These are phyloP conservation scores for Globisporangium abappressorium DNA, from an alignment of 352 stramenopile genomes.

Conservation along the genomic window DNA sequence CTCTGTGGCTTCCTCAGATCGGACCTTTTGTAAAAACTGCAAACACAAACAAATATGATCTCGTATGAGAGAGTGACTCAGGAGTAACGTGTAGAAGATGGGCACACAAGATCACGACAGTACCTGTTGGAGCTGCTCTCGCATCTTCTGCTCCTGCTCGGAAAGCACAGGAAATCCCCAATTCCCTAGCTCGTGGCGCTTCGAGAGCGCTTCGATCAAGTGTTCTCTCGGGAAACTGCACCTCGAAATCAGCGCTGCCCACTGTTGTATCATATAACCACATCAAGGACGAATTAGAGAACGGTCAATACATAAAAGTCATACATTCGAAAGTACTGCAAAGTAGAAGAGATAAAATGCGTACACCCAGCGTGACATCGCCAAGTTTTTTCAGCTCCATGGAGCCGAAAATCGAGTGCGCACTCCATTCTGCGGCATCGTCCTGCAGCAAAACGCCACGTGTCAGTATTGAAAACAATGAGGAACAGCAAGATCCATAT, in stretches of 20 bases:
- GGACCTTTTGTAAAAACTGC: slow-evolving; percentile 8
- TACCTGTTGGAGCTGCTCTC: slow-evolving; percentile 36
- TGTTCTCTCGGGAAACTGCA: slow-evolving; percentile 31
- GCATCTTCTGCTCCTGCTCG: slow-evolving; percentile 33
- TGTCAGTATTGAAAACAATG: background rate
- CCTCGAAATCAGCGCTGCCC: slow-evolving; percentile 43
- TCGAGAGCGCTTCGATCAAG: slow-evolving; percentile 32
- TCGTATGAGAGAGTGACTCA: background rate
- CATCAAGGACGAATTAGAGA: background rate
- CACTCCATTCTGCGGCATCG: slow-evolving; percentile 26
- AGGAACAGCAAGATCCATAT: background rate
- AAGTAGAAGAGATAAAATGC: slow-evolving; percentile 3
- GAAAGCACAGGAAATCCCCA: slow-evolving; percentile 51
- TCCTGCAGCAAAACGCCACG: background rate
- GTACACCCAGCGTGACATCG: slow-evolving; percentile 47
- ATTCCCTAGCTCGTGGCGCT: slow-evolving; percentile 52
- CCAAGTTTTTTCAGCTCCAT: slow-evolving; percentile 46
- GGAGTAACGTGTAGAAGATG: background rate
- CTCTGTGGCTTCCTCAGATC: background rate
- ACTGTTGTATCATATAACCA: slow-evolving; percentile 23
- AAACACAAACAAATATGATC: background rate
- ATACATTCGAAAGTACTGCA: background rate
- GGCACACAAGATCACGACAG: background rate
- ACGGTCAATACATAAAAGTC: background rate
- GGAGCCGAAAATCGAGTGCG: slow-evolving; percentile 43